These are phyloP conservation scores for Handroanthus guayacan DNA, from an alignment of 257 asterid species.

Conservation along the genomic window DNA sequence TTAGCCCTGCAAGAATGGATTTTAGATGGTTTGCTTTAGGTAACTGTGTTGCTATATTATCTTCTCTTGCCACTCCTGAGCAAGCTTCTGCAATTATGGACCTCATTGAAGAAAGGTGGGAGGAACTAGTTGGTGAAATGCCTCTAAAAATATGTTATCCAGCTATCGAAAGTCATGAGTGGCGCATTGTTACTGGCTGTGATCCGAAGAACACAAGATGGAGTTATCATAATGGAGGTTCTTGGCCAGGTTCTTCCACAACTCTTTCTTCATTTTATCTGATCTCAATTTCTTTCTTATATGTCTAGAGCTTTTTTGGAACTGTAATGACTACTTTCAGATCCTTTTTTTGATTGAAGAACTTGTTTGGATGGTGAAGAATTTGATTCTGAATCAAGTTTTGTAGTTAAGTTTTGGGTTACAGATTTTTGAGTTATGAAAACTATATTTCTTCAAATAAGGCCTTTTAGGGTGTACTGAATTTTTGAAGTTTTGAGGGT, in stretches of 20 bases:
- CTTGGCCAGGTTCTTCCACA: conserved; percentile 77
- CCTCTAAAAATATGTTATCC: conserved; percentile 75
- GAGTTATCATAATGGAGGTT: conserved; percentile 90
- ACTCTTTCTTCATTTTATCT: conserved; percentile 26
- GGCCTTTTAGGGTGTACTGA: no score
- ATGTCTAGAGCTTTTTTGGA: no score
- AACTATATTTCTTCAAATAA: no score
- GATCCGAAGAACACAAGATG: conserved; percentile 85
- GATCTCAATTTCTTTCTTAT: background rate
- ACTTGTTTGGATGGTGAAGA: no score
- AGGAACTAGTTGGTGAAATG: conserved; percentile 81
- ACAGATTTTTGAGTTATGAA: no score
- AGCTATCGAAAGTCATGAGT: conserved; percentile 72
- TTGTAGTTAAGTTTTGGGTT: no score
- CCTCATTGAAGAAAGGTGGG: conserved; percentile 82
- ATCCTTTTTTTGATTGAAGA: background rate
- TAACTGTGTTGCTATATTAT: conserved; percentile 69
- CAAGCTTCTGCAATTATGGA: conserved; percentile 85
- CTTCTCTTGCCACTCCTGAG: conserved; percentile 74
- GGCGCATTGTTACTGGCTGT: conserved; percentile 73
- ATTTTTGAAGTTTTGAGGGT: background rate
- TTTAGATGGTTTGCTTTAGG: conserved; percentile 83
- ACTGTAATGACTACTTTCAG: background rate
- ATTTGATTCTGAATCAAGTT: no score
- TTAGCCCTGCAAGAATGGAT: conserved; percentile 86